Conservation (phyloP, 352 stramenopile species). For the Peronospora farinosa region DNA sequence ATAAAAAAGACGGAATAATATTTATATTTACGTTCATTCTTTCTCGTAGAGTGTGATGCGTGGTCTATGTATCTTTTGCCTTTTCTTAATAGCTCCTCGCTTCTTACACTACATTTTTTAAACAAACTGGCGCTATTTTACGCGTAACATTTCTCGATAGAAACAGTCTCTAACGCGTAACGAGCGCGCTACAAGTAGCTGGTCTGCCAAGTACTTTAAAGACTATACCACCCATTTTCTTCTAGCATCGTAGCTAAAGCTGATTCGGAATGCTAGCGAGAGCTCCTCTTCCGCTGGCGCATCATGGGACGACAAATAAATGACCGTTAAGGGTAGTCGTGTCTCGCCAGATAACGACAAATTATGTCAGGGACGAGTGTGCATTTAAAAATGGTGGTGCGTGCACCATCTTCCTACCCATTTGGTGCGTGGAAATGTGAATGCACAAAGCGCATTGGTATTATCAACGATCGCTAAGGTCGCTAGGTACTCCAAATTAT, state of each 20-base stretch:
- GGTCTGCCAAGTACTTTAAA: constrained; percentile 85
- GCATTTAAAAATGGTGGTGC: constrained; percentile 87
- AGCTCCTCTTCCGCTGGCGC: constrained; percentile 17
- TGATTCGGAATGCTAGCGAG: constrained; percentile 62
- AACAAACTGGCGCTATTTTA: too few species aligned
- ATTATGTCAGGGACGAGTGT: constrained; percentile 90
- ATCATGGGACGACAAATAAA: constrained; percentile 71
- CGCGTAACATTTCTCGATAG: too few species aligned
- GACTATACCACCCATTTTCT: constrained; percentile 81
- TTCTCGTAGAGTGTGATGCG: too few species aligned
- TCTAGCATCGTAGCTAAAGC: constrained; percentile 58
- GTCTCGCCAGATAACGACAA: constrained; percentile 85
- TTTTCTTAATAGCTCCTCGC: too few species aligned
- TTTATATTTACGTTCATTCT: too few species aligned
- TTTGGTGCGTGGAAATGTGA: constrained; percentile 88
- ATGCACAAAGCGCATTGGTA: constrained; percentile 87
- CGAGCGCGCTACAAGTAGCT: constrained; percentile 66
- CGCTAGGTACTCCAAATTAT: constrained; percentile 92
- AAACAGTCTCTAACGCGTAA: too few species aligned
- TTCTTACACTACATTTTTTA: too few species aligned
- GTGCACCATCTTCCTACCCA: constrained; percentile 84
- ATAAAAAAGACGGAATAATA: too few species aligned
- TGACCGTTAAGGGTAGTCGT: constrained; percentile 81
- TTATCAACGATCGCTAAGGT: constrained; percentile 86
- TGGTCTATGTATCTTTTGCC: too few species aligned